Base-by-base conservation (phyloP, 352 stramenopile genomes). In the Phytophthora pini region DNA sequence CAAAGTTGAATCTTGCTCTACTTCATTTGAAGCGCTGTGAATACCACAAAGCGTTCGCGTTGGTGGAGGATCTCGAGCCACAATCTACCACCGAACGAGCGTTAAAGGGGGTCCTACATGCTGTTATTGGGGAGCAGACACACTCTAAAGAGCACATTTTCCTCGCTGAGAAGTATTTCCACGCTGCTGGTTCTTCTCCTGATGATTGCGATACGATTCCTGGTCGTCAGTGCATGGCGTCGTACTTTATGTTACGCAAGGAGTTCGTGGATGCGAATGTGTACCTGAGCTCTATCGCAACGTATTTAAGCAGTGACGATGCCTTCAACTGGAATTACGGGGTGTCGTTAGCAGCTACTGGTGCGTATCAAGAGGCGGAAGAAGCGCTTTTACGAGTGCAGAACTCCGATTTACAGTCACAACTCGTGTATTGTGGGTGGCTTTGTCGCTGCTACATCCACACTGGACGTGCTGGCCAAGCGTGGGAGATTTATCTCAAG, bases 241-340 rank as follows among this genome's bases (percentile, higher is more conserved):
- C 80, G 20, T 89, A 87, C 36, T 84, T 82, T 55, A 56, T 93
- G 12, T 34, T 93, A 9, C 82, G 84, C 8, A 89, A 85, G 39
- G 82, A 93, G 55, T 89, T 80, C 29, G 70, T 60, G 1, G 81
- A 91, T 27, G 85, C 72, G 3, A 83, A 84, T 40, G 68, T 88
- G n/a, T 92, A 92, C 62, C 41, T 94, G 34, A 87, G 68, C 31
- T 92, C 83, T 2, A 90, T 92, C 32, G 60, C 68, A 9, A 68
- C 72, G 56, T 90, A 89, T 56, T 64, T 90, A 49, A 65, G 53
- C 40, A 63, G 69, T 4, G 76, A 70, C 39, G 84, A 93, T 36
- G 70, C 78, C 3, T 94, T 94, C 68, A 91, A 94, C 66, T 92
- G 82, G 82, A 94, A 94, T 61, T 90, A 90, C 59, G 85, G 82